A percentile compares a stretch with the other conserved stretches of the same genome.
Conservation (phyloP, 108 stramenopile genomes). For the Skeletonema grethae region DNA sequence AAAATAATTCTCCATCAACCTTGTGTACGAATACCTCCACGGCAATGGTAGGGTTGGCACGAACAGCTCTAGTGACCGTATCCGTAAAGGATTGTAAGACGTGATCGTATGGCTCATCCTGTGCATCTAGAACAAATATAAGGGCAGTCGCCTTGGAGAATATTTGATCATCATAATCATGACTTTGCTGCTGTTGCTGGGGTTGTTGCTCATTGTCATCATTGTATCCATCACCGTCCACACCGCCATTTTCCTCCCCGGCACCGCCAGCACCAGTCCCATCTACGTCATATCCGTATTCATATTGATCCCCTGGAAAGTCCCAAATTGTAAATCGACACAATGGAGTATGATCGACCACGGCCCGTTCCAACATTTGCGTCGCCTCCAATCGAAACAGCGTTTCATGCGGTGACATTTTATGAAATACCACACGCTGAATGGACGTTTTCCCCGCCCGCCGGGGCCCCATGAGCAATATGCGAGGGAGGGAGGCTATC, state of each 20-base stretch:
- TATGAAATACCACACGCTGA: conserved; percentile 97
- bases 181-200: conserved; percentile 19
- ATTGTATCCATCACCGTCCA: conserved; percentile 13
- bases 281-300: conserved; percentile 33
- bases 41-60: conserved; percentile 86
- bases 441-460: conserved; percentile 92
- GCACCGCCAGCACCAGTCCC: conserved; percentile 8
- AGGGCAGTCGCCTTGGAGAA: conserved; percentile 67
- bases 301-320: conserved; percentile 95
- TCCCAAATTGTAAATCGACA: conserved; percentile 98
- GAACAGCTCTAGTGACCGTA: conserved; percentile 82
- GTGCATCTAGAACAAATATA: conserved; percentile 89
- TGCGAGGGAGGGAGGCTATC: conserved; percentile 83
- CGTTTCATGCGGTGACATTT: conserved; percentile 99
- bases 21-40: conserved; percentile 99
- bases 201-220: conserved; percentile 7
- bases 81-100: conserved; percentile 87
- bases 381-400: conserved; percentile 93
- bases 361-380: conserved; percentile 72
- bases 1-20: conserved; percentile 98
- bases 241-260: conserved; percentile 9
- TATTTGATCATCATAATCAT: conserved; percentile 28
- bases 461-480: conserved; percentile 96
- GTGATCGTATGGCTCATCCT: conserved; percentile 92
- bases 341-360: conserved; percentile 93